Percentiles rank a stretch among this genome's conserved stretches.
These are phyloP conservation scores for Lumnitzera racemosa DNA, from an alignment of 345 rosid genomes.

Conservation along the genomic window DNA sequence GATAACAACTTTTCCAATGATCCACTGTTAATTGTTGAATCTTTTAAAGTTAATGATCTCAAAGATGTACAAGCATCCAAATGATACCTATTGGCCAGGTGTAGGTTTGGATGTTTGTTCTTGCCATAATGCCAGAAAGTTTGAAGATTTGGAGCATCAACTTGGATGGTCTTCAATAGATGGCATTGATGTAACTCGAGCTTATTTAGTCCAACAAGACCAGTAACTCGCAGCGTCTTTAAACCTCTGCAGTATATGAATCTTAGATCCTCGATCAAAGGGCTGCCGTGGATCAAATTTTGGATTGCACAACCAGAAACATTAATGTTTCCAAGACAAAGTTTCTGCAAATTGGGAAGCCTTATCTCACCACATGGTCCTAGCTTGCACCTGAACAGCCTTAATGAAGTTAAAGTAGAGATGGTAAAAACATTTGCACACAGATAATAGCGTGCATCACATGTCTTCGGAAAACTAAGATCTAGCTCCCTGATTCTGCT, in stretches of 20 bases:
- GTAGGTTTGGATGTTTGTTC: neutral
- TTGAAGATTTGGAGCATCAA: slow-evolving; percentile 21
- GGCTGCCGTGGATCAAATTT: slow-evolving; percentile 16
- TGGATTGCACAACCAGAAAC: slow-evolving; percentile 7
- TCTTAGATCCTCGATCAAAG: slow-evolving; percentile 27
- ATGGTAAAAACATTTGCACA: slow-evolving; percentile 16
- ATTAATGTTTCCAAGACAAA: slow-evolving; percentile 17
- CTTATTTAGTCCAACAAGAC: slow-evolving; percentile 15
- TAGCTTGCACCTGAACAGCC: slow-evolving; percentile 23
- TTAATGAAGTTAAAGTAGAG: slow-evolving; percentile 12
- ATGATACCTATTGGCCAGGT: slow-evolving; percentile 6
- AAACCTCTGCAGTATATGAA: slow-evolving; percentile 18
- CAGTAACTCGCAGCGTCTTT: slow-evolving; percentile 5
- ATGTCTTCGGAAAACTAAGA: slow-evolving; percentile 11
- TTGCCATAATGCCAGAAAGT: slow-evolving; percentile 21
- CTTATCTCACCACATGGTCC: slow-evolving; percentile 10
- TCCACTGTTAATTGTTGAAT: slow-evolving; percentile 13
- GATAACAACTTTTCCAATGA: slow-evolving; percentile 14
- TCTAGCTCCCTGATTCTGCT: slow-evolving; percentile 21
- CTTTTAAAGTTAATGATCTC: slow-evolving; percentile 21
- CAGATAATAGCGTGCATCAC: slow-evolving; percentile 6
- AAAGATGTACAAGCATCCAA: slow-evolving; percentile 14
- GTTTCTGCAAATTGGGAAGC: slow-evolving; percentile 14
- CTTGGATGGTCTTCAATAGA: slow-evolving; percentile 12
- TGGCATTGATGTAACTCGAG: slow-evolving; percentile 25